Conservation (phyloP, 164 flowering plant species). For the Aristolochia californica region DNA sequence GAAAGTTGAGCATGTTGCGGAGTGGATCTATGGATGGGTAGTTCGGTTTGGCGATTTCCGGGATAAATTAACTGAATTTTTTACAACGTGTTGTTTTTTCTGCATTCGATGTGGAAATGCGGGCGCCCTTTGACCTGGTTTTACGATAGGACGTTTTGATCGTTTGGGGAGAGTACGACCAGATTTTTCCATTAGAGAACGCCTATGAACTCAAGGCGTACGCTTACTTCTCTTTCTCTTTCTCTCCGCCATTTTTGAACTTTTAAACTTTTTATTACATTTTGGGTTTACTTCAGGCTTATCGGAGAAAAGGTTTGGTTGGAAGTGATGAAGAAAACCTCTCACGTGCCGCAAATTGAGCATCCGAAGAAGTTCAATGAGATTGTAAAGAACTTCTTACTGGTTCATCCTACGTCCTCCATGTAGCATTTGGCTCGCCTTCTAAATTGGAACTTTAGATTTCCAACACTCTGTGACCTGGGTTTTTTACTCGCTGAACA, state of each 20-base stretch:
- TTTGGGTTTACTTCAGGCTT: conserved; percentile 26
- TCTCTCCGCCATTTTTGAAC: not conserved
- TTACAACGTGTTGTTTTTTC: no score
- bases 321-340: conserved; percentile 47
- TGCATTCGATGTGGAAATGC: no score
- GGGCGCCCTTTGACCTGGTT: no score
- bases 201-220: conserved; percentile 57
- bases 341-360: conserved; percentile 71
- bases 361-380: conserved; percentile 32
- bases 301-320: conserved; percentile 48
- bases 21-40: no score
- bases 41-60: no score
- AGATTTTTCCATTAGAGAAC: conserved; percentile 47
- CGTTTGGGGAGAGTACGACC: conserved; percentile 72
- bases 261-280: not conserved
- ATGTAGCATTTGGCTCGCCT: not conserved
- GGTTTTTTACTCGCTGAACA: no score
- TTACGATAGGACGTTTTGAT: conserved; percentile 48
- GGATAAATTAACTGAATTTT: no score
- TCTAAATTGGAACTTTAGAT: no score
- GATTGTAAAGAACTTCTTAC: conserved; percentile 22
- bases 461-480: no score
- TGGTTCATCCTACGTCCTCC: not conserved
- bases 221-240: not conserved
- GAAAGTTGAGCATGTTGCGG: no score